Percentiles rank a stretch among this genome's conserved stretches.
These are phyloP conservation scores for Trichoderma breve DNA, from an alignment of 2,329 filamentous ascomycete species.

Conservation along the genomic window DNA sequence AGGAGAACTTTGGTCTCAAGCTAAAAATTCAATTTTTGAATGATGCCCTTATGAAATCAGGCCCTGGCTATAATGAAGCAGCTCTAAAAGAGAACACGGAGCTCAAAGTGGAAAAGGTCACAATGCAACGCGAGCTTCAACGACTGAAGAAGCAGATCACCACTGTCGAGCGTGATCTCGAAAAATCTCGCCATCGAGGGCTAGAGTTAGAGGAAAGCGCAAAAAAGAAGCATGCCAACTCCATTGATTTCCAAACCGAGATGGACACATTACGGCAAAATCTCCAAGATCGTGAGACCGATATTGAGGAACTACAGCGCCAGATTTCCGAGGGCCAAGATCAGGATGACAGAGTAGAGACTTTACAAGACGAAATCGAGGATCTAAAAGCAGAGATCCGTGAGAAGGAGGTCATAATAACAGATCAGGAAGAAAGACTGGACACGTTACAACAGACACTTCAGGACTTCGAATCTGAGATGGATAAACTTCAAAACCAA, in stretches of 20 bases:
- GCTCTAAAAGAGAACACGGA: constrained; percentile 94
- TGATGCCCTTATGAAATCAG: constrained; percentile 81
- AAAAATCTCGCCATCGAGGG: constrained; percentile 78
- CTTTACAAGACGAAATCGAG: constrained; percentile 69
- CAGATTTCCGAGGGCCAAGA: constrained; percentile 57
- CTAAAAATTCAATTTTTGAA: constrained; percentile 97
- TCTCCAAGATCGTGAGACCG: constrained; percentile 57
- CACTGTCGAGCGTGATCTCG: constrained; percentile 81
- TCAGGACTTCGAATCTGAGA: background rate
- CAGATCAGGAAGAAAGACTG: constrained; percentile 72
- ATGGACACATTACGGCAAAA: constrained; percentile 56
- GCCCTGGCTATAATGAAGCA: constrained; percentile 83
- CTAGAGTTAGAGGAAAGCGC: constrained; percentile 78
- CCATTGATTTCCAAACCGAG: constrained; percentile 59
- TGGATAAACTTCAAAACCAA: background rate
- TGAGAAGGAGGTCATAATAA: constrained; percentile 71
- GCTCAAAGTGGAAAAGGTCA: constrained; percentile 87
- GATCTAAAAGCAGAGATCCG: constrained; percentile 74
- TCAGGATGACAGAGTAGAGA: constrained; percentile 59
- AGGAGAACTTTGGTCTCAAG: constrained; percentile 97
- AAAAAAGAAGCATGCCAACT: constrained; percentile 71
- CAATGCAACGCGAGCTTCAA: constrained; percentile 82
- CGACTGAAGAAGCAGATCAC: constrained; percentile 82
- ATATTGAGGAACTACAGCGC: constrained; percentile 59
- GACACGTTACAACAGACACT: constrained; percentile 42